Conservation (phyloP, 2,329 filamentous ascomycete species). For the Colletotrichum sp. region DNA sequence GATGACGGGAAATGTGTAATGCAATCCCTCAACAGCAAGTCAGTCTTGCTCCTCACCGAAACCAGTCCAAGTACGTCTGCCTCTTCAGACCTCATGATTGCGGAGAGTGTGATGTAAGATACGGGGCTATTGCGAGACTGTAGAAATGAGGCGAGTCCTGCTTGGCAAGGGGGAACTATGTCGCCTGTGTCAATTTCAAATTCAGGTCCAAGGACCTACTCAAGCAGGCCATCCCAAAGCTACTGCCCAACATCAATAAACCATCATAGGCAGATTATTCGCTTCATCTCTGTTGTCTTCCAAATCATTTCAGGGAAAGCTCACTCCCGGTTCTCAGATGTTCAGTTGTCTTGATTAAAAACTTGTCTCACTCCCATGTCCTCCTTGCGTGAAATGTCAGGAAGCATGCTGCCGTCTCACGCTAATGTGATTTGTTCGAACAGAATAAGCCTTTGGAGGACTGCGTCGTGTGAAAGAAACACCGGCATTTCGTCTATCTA, state of each 20-base stretch:
- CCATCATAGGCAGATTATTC: neutral
- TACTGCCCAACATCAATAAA: neutral
- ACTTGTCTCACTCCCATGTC: neutral
- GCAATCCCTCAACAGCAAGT: neutral
- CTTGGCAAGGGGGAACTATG: neutral
- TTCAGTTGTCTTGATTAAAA: neutral
- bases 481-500: neutral
- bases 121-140: neutral
- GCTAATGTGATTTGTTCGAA: fast-evolving
- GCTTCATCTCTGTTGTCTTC: neutral
- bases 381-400: fast-evolving
- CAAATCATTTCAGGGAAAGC: neutral
- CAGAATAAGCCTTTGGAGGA: neutral
- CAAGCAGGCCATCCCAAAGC: neutral
- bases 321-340: fast-evolving
- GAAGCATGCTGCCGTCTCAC: neutral
- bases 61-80: neutral
- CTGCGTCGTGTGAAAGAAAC: neutral
- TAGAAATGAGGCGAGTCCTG: neutral
- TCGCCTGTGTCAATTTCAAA: fast-evolving
- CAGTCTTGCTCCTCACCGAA: fast-evolving
- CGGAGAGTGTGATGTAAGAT: neutral
- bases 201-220: neutral
- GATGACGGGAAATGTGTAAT: neutral
- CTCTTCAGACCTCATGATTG: neutral